Percentiles rank a stretch among this genome's conserved stretches.
Evolutionary conservation across 208 protist species (phyloP).

Genomic region (Trypanosoma mega): DNA sequence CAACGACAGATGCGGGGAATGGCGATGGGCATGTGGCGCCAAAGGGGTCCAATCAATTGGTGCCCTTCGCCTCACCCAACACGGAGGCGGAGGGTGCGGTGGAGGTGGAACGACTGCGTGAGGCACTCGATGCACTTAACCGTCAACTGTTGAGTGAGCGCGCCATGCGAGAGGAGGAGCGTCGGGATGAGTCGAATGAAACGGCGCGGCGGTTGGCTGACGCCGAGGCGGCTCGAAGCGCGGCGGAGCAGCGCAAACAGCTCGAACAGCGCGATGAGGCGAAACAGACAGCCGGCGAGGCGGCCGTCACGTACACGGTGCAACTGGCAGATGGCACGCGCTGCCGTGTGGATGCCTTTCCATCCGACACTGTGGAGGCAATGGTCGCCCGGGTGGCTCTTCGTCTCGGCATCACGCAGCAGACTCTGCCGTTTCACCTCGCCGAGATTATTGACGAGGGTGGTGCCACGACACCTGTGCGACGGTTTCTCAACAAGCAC

Average conservation of each 20-base stretch:
- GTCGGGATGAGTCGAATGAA: conserved; percentile 20
- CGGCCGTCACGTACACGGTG: conserved; percentile 29
- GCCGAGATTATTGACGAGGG: conserved; percentile 29
- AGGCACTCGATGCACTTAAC: conserved; percentile 27
- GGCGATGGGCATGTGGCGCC: too few species aligned
- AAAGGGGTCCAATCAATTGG: too few species aligned
- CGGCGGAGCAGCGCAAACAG: conserved; percentile 12
- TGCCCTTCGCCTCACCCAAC: conserved; percentile 3
- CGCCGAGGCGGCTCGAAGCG: background rate
- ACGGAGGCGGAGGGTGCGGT: conserved; percentile 18
- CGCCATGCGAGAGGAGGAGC: conserved; percentile 15
- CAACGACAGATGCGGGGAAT: too few species aligned
- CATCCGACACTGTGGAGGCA: conserved; percentile 21
- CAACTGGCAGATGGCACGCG: conserved; percentile 28
- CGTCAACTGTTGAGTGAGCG: conserved; percentile 23
- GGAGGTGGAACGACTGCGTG: conserved; percentile 11
- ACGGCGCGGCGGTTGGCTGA: conserved; percentile 21
- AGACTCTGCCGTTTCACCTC: conserved; percentile 27
- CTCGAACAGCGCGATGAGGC: conserved; percentile 17
- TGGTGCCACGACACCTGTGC: conserved; percentile 11
- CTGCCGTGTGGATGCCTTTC: conserved; percentile 32
- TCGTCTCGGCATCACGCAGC: conserved; percentile 18
- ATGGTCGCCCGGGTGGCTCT: conserved; percentile 16
- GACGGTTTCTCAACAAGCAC: conserved; percentile 21
- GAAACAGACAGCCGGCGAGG: conserved; percentile 20